These are phyloP conservation scores for Monilinia polystroma DNA, from an alignment of 2,329 filamentous ascomycete species.

Conservation along the genomic window DNA sequence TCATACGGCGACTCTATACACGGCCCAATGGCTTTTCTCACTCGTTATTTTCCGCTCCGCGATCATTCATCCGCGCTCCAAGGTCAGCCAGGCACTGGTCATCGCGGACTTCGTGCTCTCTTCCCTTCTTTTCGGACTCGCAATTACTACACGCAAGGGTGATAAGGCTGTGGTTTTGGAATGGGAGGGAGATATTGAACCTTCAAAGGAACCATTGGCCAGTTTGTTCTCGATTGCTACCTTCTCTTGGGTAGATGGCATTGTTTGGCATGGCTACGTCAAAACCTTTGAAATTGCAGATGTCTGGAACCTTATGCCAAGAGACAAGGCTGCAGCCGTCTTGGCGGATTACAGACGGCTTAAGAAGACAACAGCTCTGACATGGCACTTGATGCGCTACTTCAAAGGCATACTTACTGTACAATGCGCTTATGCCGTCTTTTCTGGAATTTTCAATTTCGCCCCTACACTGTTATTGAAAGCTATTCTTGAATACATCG, in stretches of 20 bases:
- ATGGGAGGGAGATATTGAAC: conserved; percentile 84
- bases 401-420: conserved; percentile 75
- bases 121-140: conserved; percentile 71
- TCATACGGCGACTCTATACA: conserved; percentile 85
- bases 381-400: conserved; percentile 78
- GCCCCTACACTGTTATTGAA: conserved; percentile 87
- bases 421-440: conserved; percentile 76
- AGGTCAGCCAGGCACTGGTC: conserved; percentile 60
- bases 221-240: conserved; percentile 85
- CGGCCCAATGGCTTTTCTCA: conserved; percentile 74
- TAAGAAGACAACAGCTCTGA: conserved; percentile 76
- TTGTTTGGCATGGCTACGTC: conserved; percentile 87
- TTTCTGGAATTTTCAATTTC: conserved; percentile 83
- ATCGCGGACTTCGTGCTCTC: conserved; percentile 74
- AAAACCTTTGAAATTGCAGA: conserved; percentile 77
- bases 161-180: conserved; percentile 87
- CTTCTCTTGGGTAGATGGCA: conserved; percentile 86
- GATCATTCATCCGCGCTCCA: conserved; percentile 72
- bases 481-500: conserved; percentile 91
- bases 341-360: conserved; percentile 80
- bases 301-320: conserved; percentile 88
- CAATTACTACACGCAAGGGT: conserved; percentile 81
- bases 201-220: conserved; percentile 81
- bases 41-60: conserved; percentile 80
- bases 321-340: conserved; percentile 81